Percentiles rank a stretch among this genome's conserved stretches.
These are phyloP conservation scores for Rhodotorula sp. DNA, from an alignment of 1,284 basidiomycete genomes.

Conservation along the genomic window DNA sequence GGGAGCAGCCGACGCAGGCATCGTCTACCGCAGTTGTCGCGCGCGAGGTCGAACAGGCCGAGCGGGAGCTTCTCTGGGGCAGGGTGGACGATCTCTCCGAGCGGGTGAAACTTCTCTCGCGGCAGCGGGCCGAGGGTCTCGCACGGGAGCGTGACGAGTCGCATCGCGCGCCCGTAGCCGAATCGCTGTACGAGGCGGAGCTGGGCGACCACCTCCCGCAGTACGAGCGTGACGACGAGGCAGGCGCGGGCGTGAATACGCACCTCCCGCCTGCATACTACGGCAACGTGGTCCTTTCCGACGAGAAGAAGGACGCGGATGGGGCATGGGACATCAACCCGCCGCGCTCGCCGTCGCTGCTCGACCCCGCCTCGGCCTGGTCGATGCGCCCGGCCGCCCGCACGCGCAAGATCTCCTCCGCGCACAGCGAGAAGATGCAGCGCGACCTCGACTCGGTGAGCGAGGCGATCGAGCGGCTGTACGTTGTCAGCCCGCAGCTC, in stretches of 20 bases:
- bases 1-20: slow-evolving; percentile 10
- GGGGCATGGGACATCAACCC: background rate
- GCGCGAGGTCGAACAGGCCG: slow-evolving; percentile 48
- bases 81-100: slow-evolving; percentile 73
- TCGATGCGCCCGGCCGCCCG: background rate
- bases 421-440: slow-evolving; percentile 66
- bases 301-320: slow-evolving; percentile 8
- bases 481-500: slow-evolving; percentile 76
- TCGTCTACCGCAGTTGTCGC: slow-evolving; percentile 20
- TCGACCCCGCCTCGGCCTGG: background rate
- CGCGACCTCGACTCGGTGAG: slow-evolving; percentile 79
- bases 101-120: slow-evolving; percentile 65
- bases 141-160: background rate
- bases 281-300: background rate
- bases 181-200: slow-evolving; percentile 19
- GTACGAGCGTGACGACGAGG: slow-evolving; percentile 24
- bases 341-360: background rate
- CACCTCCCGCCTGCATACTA: slow-evolving; percentile 36
- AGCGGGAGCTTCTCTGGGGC: slow-evolving; percentile 69
- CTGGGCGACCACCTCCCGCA: slow-evolving; percentile 25
- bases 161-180: background rate
- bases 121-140: slow-evolving; percentile 43
- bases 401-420: slow-evolving; percentile 18
- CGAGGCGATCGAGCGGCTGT: slow-evolving; percentile 80
- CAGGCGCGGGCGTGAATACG: background rate